These are phyloP conservation scores for Digitaria exilis DNA, from an alignment of 202 grass and related monocot species.

Conservation along the genomic window DNA sequence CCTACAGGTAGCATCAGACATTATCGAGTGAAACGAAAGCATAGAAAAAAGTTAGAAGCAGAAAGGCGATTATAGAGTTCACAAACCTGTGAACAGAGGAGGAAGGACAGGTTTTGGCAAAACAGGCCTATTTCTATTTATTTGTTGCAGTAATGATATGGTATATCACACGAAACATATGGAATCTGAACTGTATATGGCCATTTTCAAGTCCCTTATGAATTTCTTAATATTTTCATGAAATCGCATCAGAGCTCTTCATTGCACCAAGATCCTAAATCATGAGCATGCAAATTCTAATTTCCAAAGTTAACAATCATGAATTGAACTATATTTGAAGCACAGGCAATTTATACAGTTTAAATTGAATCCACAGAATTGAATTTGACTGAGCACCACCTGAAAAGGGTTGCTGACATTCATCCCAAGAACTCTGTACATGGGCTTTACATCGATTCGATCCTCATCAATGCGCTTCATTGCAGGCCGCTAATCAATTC, in stretches of 20 bases:
- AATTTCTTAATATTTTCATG: neutral
- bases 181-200: neutral
- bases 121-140: neutral
- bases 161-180: neutral
- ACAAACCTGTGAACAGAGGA: neutral
- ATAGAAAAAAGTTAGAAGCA: neutral
- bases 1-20: neutral
- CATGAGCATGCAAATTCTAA: neutral
- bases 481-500: slow-evolving; percentile 45
- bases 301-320: no score
- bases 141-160: neutral
- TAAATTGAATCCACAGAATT: neutral
- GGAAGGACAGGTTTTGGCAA: neutral
- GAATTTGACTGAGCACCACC: neutral
- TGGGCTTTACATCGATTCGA: slow-evolving; percentile 38
- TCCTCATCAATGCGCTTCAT: slow-evolving; percentile 42
- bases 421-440: slow-evolving; percentile 48
- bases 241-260: neutral
- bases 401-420: slow-evolving; percentile 64
- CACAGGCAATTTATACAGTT: neutral
- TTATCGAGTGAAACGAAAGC: neutral
- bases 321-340: neutral
- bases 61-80: neutral
- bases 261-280: neutral
- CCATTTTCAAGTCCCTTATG: neutral